Percentiles rank a stretch among this genome's conserved stretches.
phyloP scores from a whole-genome alignment of 108 stramenopile species.

The Mayamaea pseudoterrestris region DNA sequence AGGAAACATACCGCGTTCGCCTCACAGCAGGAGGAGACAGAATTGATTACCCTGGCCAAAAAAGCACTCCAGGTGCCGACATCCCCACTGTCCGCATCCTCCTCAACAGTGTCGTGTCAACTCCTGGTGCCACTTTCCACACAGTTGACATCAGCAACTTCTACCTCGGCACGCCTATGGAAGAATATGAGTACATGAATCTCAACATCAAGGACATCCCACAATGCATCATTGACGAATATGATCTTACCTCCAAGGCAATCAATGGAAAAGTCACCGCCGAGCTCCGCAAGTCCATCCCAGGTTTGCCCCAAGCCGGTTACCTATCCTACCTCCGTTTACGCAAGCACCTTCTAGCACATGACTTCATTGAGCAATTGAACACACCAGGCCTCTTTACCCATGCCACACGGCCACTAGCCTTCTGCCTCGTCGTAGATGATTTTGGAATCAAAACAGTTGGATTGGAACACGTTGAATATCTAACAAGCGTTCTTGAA shows the following conservation, averaged over 20 bases:
- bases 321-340: conserved; percentile 8
- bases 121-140: conserved; percentile 15
- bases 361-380: conserved; percentile 1
- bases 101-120: no score
- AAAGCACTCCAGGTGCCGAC: conserved; percentile 20
- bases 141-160: conserved; percentile 24
- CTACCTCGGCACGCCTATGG: conserved; percentile 25
- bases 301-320: conserved; percentile 26
- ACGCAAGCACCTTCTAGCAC: background rate
- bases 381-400: conserved; percentile 27
- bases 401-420: conserved; percentile 14
- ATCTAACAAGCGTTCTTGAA: background rate
- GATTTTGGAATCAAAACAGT: conserved; percentile 20
- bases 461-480: conserved; percentile 7
- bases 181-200: conserved; percentile 22
- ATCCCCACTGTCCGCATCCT: no score
- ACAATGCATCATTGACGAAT: conserved; percentile 22
- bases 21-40: conserved; percentile 19
- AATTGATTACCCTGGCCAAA: conserved; percentile 14
- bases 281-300: conserved; percentile 22
- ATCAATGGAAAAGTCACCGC: conserved; percentile 5
- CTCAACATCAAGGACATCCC: conserved; percentile 23
- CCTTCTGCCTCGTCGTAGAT: conserved; percentile 27
- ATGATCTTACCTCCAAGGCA: conserved; percentile 9
- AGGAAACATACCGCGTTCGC: conserved; percentile 11